A percentile compares a stretch with the other conserved stretches of the same genome.
phyloP scores from a whole-genome alignment of 177 flowering plant species.

The Vitis hybrid region DNA sequence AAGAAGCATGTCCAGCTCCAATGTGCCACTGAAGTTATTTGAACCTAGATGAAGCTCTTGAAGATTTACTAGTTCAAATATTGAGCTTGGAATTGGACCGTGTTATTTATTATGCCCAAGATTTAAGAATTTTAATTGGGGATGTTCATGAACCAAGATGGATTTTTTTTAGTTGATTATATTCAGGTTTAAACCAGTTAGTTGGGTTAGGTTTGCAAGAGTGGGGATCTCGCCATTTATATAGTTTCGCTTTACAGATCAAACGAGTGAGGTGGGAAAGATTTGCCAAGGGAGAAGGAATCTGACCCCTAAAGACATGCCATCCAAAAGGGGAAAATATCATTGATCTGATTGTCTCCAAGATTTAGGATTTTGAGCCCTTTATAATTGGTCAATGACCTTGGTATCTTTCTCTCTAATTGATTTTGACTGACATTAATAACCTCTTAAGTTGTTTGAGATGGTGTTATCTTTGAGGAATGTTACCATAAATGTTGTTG shows the following conservation, averaged over 20 bases:
- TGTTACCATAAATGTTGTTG: not conserved
- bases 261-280: too few relatives aligned
- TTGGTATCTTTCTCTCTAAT: not conserved
- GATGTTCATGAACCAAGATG: not conserved
- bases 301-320: too few relatives aligned
- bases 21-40: not conserved
- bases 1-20: slow-evolving; percentile 4
- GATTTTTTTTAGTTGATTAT: slow-evolving; percentile 2
- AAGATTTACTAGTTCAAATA: not conserved
- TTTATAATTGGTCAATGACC: not conserved
- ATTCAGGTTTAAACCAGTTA: not conserved
- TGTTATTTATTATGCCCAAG: not conserved
- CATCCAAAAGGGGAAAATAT: slow-evolving; percentile 1
- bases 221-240: not conserved
- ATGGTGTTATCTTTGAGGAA: not conserved
- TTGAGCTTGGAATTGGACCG: not conserved
- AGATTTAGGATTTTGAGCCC: not conserved
- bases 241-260: not conserved
- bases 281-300: too few relatives aligned
- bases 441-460: not conserved
- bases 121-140: not conserved
- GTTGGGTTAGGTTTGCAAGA: not conserved
- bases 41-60: not conserved
- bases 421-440: not conserved
- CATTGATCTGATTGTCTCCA: not conserved